phyloP scores from a whole-genome alignment of 2,329 filamentous ascomycete species.

The Stachybotrys echinatus region DNA sequence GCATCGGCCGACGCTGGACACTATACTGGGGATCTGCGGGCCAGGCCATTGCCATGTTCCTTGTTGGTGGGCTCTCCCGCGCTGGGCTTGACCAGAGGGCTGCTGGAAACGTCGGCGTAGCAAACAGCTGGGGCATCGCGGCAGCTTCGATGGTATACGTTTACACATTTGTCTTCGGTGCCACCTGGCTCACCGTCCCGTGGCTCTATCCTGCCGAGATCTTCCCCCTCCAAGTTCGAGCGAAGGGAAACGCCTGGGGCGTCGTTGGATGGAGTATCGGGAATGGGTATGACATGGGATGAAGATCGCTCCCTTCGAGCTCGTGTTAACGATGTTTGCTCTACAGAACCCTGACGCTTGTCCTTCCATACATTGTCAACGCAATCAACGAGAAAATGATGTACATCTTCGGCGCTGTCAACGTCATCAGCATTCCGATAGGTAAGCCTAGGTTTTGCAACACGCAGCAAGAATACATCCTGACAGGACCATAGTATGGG shows the following conservation, averaged over 20 bases:
- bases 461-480: too few species aligned
- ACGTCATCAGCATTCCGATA: too few species aligned
- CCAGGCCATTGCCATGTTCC: constrained; percentile 21
- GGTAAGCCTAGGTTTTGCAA: too few species aligned
- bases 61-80: constrained; percentile 18
- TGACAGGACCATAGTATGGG: too few species aligned
- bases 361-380: constrained; percentile 3
- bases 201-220: constrained; percentile 24
- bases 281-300: too few species aligned
- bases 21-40: constrained; percentile 26
- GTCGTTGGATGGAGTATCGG: constrained; percentile 16
- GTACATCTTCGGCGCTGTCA: too few species aligned
- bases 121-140: constrained; percentile 17
- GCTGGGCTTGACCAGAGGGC: constrained; percentile 10
- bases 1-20: constrained; percentile 26
- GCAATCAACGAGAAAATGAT: too few species aligned
- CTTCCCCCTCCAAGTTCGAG: constrained; percentile 20
- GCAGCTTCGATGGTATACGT: constrained; percentile 24
- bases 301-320: too few species aligned
- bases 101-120: constrained; percentile 12
- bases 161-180: constrained; percentile 21
- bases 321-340: constrained; percentile 4
- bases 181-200: constrained; percentile 21
- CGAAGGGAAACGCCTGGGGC: constrained; percentile 21
- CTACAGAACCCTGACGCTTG: constrained; percentile 2